A percentile compares a stretch with the other conserved stretches of the same genome.
Evolutionary conservation across 2,329 filamentous ascomycete species (phyloP).

Genomic region (Pleomassaria siparia): DNA sequence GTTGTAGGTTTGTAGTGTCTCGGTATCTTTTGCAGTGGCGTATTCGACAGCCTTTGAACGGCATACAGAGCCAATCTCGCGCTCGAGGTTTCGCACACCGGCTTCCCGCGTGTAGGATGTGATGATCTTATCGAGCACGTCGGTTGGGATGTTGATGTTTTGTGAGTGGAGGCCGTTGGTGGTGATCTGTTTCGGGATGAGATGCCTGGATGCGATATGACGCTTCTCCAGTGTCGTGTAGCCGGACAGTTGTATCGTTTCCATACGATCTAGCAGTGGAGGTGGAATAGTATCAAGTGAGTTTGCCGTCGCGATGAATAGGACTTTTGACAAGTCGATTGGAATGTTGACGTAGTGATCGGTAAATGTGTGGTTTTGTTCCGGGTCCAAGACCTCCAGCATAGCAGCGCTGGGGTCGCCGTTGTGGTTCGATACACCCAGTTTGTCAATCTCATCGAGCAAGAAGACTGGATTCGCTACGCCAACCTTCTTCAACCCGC

Average conservation of each 20-base stretch:
- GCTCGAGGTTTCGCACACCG: conserved; percentile 92
- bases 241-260: conserved; percentile 87
- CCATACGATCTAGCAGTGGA: conserved; percentile 95
- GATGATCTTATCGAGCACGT: conserved; percentile 92
- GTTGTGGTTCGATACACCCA: conserved; percentile 86
- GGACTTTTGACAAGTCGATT: conserved; percentile 91
- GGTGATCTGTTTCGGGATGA: conserved; percentile 94
- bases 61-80: conserved; percentile 92
- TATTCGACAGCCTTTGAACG: conserved; percentile 55
- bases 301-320: conserved; percentile 98
- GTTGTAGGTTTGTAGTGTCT: conserved; percentile 66
- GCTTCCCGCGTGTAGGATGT: conserved; percentile 95
- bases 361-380: conserved; percentile 92
- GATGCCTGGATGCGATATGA: conserved; percentile 87
- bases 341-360: conserved; percentile 97
- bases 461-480: conserved; percentile 94
- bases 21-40: conserved; percentile 81
- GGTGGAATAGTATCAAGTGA: conserved; percentile 90
- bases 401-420: conserved; percentile 96
- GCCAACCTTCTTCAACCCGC: conserved; percentile 90
- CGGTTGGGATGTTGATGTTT: conserved; percentile 75
- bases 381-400: conserved; percentile 95
- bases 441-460: conserved; percentile 97
- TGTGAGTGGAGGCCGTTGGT: conserved; percentile 80
- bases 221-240: conserved; percentile 98